Percentiles rank a stretch among this genome's conserved stretches.
Evolutionary conservation across 2,329 filamentous ascomycete species (phyloP).

Genomic region (Xylariaceae sp.): DNA sequence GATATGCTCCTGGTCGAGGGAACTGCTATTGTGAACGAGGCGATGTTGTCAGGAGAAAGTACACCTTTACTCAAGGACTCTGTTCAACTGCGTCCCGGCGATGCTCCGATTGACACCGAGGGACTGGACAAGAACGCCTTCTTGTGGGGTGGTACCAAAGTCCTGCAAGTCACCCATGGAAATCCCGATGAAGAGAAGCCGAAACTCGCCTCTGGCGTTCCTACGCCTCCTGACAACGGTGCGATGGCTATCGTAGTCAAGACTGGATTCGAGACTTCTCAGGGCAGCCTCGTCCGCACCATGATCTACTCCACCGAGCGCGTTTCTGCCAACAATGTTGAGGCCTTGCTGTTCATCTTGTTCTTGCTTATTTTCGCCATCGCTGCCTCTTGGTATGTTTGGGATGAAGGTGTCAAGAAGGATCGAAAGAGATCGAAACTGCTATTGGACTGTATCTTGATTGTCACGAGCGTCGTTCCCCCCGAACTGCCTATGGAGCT

Average conservation of each 20-base stretch:
- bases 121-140: slow-evolving; percentile 96
- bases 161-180: slow-evolving; percentile 89
- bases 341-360: slow-evolving; percentile 94
- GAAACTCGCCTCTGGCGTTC: slow-evolving; percentile 70
- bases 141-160: slow-evolving; percentile 95
- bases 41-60: slow-evolving; percentile 97
- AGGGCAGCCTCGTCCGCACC: slow-evolving; percentile 93
- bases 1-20: slow-evolving; percentile 96
- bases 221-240: slow-evolving; percentile 84
- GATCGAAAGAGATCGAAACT: slow-evolving; percentile 97
- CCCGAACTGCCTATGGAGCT: slow-evolving; percentile 98
- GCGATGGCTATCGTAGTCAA: slow-evolving; percentile 93
- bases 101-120: slow-evolving; percentile 78
- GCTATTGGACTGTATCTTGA: slow-evolving; percentile 92
- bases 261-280: slow-evolving; percentile 97
- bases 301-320: slow-evolving; percentile 99
- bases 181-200: slow-evolving; percentile 70
- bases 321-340: slow-evolving; percentile 95
- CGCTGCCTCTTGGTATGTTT: slow-evolving; percentile 98
- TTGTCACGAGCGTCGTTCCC: slow-evolving; percentile 96
- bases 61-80: slow-evolving; percentile 97
- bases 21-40: slow-evolving; percentile 96
- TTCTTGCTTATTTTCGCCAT: slow-evolving; percentile 95
- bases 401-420: slow-evolving; percentile 90
- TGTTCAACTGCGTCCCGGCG: slow-evolving; percentile 78